These are phyloP conservation scores for Gynostemma pentaphyllum DNA, from an alignment of 306 rosid genomes.

Conservation along the genomic window DNA sequence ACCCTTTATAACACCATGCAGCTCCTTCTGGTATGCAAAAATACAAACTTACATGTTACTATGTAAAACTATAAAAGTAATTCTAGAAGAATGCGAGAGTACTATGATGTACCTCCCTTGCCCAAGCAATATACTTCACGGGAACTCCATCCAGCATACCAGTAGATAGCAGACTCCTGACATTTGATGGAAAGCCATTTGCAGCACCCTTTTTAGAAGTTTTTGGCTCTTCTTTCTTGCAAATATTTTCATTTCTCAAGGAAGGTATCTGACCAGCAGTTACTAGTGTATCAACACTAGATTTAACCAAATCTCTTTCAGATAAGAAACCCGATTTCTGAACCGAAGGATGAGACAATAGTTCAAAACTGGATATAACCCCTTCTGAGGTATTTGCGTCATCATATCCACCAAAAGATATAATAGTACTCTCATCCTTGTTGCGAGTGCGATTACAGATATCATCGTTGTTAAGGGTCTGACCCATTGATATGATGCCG, in stretches of 20 bases:
- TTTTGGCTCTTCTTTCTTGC: slow-evolving; percentile 41
- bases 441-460: slow-evolving; percentile 27
- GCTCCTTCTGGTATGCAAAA: slow-evolving; percentile 59
- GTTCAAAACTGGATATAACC: slow-evolving; percentile 36
- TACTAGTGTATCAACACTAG: slow-evolving; percentile 20
- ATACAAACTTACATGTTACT: slow-evolving; percentile 35
- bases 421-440: slow-evolving; percentile 59
- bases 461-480: slow-evolving; percentile 20
- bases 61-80: slow-evolving; percentile 19
- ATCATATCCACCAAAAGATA: slow-evolving; percentile 60
- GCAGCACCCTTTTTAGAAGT: slow-evolving; percentile 39
- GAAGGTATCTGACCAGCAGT: slow-evolving; percentile 16
- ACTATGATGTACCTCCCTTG: slow-evolving; percentile 57
- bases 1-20: slow-evolving; percentile 56
- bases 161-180: slow-evolving; percentile 67
- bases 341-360: slow-evolving; percentile 28
- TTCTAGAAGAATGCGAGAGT: slow-evolving; percentile 27
- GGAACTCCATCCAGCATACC: slow-evolving; percentile 89
- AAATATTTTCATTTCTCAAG: slow-evolving; percentile 26
- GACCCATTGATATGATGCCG: slow-evolving; percentile 18
- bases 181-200: slow-evolving; percentile 73
- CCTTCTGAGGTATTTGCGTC: slow-evolving; percentile 30
- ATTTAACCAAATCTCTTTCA: slow-evolving; percentile 27
- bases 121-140: slow-evolving; percentile 73
- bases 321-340: slow-evolving; percentile 24